Evolutionary conservation across 2,329 filamentous ascomycete genomes (phyloP), one percentile per base, ranked within the genome.

Genomic region (Aphanoascus verrucosus): DNA sequence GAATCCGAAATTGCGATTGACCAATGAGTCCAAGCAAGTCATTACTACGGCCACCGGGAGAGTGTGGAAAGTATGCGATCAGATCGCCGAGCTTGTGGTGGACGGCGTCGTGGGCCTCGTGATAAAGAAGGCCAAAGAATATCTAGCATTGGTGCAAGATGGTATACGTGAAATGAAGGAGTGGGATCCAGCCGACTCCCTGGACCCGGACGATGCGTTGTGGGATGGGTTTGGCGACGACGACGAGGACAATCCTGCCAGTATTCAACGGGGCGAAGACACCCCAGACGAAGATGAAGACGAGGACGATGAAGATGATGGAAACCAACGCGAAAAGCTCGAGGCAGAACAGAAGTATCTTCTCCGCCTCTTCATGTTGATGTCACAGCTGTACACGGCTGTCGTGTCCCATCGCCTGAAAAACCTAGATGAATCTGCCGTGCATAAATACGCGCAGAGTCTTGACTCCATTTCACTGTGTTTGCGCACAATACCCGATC

Each of bases 121-220:
- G 45, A 76, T 85, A 0, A 75, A 78, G 59, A 89, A 85, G 64
- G 84, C 84, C 1, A 81, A 87, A 60, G 77, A 89, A 65, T 87
- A 84, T 69, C 75, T 82, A 40, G 86, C 86, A 53, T 80, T 85
- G 1, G 72, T 96, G 20, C 80, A 86, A 61, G 91, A 96, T 71
- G 85, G 88, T 0, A 79, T 94, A 60, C 81, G 86, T 57, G 91
- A 96, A 70, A 68, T 96, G 59, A 87, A 88, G 65, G 88, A 91
- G 61, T 96, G 90, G 88, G 82, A 84, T 17, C 85, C 88, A 1
- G 85, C 88, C 61, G 78, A 80, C 8, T 77, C 78, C 0, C 79
- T 81, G 2, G 81, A 81, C 0, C 82, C 81, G 1, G 69, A 72
- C 46, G 68, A 70, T 31, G 32, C 17, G 7, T 9, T 53, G 4